Base-by-base conservation (phyloP, 1,139 yeast species). In the Yamadazyma buinensis region DNA sequence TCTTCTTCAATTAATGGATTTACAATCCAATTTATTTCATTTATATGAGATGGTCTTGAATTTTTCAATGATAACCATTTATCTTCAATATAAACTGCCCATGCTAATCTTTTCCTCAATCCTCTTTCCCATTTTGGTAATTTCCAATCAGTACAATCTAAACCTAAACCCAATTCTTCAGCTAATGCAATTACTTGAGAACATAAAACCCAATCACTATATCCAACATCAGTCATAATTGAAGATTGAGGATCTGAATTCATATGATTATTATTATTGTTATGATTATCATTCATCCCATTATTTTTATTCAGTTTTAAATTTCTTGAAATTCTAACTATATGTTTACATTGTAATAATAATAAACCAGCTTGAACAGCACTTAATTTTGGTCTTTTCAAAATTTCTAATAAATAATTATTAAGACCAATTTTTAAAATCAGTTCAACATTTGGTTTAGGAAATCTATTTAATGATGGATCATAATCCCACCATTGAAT, bases 41-140 rank as follows among this genome's bases (percentile, higher is more conserved):
- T 64, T 6, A 77, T 71, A 58, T 86, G 95, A 0, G 95, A 80
- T 1, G 95, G 94, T 30, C 95, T 64, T 0, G 90, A 75, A 51
- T 86, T 92, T 39, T 78, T 75, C 29, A 87, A 60, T 1, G 95
- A 67, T 4, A 82, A 67, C 97, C 97, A 88, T 53, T 87, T 86
- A 50, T 86, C 95, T 56, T 86, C 95, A 37, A 84, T 67, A 68
- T 78, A 87, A 1, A 86, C 94, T 0, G 96, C 95, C 97, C 97
- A 88, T 0, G 95, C 95, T 33, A 88, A 60, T 37, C 96, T 67
- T 48, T 86, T 76, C 34, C 97, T 67, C 30, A 88, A 60, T 2
- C 94, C 92, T 35, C 95, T 68, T 53, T 88, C 97, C 97, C 97
- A 88, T 48, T 83, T 80, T 0, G 97, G 97, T 23, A 88, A 59